Base-by-base conservation (phyloP, 2,329 filamentous ascomycete genomes). In the Ophiostoma pallidulum region DNA sequence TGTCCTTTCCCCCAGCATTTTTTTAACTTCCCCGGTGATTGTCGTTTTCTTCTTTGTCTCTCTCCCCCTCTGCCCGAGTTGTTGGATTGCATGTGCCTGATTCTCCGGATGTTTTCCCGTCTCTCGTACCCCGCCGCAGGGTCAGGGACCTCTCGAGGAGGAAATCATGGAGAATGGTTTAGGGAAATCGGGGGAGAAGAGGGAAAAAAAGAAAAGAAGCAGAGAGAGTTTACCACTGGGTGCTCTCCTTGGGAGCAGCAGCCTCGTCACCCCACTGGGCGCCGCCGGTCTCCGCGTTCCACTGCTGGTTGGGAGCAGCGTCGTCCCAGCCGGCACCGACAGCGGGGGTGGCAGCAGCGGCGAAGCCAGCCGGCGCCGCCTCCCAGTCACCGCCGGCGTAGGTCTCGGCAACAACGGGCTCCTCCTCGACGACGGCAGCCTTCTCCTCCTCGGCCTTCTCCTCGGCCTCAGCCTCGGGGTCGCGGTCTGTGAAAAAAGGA, bases 391-490 rank as follows among this genome's bases (percentile, higher is more conserved):
- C 81, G 54, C 66, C 69, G 59, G 74, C 73, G 64, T 90, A 89
- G 64, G 84, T 86, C 68, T 92, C 89, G 60, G 86, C 81, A 60
- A 73, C 82, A 54, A 85, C 65, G 60, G 83, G 88, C 64, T 86
- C 85, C 74, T 96, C 91, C 59, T 95, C 90, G 60, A 77, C 84
- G 64, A 80, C 84, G 57, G 86, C 76, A 56, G 83, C 75, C 84
- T 97, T 95, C 78, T 97, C 91, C 70, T 91, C 86, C 67, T 86
- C 86, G 58, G 83, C 77, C 70, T 96, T 94, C 77, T 98, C 95
- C 82, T 95, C 91, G 71, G 95, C 92, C 82, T 98, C 92, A 60
- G 90, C 89, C 76, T 98, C 92, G 63, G 94, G 92, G 75, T 98
- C 94, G 70, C 94, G 92, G 86, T 98, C 77, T 80, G 53, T 13